Percentiles rank a stretch among this genome's conserved stretches.
phyloP scores from a whole-genome alignment of 2,329 filamentous ascomycete species.

The Xylaria sp. region DNA sequence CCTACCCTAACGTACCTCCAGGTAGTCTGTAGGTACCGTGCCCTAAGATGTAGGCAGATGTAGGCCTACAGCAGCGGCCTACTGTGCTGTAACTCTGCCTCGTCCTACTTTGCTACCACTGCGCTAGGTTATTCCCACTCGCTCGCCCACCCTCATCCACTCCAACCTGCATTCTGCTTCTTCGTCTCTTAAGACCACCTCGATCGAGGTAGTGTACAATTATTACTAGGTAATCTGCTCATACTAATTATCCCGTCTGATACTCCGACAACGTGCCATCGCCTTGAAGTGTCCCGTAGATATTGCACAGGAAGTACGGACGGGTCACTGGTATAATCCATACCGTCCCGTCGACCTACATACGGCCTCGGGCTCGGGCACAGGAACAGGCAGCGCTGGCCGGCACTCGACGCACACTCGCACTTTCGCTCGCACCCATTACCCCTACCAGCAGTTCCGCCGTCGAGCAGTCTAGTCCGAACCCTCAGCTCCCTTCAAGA shows the following conservation, averaged over 20 bases:
- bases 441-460: not conserved
- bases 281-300: not conserved
- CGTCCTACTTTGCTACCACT: not conserved
- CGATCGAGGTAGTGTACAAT: not conserved
- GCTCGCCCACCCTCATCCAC: not conserved
- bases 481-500: constrained; percentile 8
- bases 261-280: not conserved
- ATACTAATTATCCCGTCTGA: not conserved
- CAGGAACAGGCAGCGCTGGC: too few species aligned
- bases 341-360: not conserved
- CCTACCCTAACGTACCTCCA: not conserved
- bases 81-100: not conserved
- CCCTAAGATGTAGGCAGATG: not conserved
- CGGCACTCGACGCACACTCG: not conserved
- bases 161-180: not conserved
- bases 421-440: not conserved
- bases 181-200: not conserved
- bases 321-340: not conserved
- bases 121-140: not conserved
- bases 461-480: not conserved
- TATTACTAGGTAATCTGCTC: not conserved
- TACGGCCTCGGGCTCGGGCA: too few species aligned
- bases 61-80: not conserved
- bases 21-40: not conserved
- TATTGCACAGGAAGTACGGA: not conserved